Evolutionary conservation across 2,329 filamentous ascomycete genomes (phyloP), one percentile per base, ranked within the genome.

Genomic region (Penicillium sp.): DNA sequence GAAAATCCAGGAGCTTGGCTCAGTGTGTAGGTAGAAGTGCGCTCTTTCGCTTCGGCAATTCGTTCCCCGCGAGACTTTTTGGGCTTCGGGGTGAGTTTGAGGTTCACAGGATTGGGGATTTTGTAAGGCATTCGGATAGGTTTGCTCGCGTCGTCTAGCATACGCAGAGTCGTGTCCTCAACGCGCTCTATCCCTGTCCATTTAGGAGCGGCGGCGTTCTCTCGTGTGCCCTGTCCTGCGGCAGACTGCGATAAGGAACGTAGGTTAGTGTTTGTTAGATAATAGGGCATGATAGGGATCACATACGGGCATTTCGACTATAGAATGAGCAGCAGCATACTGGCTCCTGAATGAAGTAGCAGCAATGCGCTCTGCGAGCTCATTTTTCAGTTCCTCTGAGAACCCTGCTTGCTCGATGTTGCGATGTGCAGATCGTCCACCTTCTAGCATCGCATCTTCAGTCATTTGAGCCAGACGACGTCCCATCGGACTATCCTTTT

Each of bases 161-260:
- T 97, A 33, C 94, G 86, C 49, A 96, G 77, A 23, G 91, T 87
- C 0, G 89, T 83, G 72, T 97, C 92, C 65, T 88, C 84, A 1
- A 88, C 77, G 6, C 79, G 80, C 75, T 97, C 94, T 13, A 83
- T 80, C 2, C 93, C 94, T 0, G 84, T 86, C 94, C 94, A 99
- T 1, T 89, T 82, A 57, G 82, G 77, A 7, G 87, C 85, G 0
- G 82, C 80, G 1, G 91, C 91, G 37, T 87, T 83, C 50, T 88
- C 84, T 59, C 86, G 82, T 2, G 88, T 89, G 13, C 87, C 88
- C 64, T 82, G 81, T 17, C 89, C 87, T 13, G 89, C 86, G n/a
- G 84, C 82, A 4, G 82, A 71, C 77, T 79, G 55, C 38, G 19
- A 38, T 38, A 45, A 25, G 35, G 23, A 27, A 13, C n/a, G n/a